Conservation (phyloP, 306 rosid species). For the Acacia melanoxylon region DNA sequence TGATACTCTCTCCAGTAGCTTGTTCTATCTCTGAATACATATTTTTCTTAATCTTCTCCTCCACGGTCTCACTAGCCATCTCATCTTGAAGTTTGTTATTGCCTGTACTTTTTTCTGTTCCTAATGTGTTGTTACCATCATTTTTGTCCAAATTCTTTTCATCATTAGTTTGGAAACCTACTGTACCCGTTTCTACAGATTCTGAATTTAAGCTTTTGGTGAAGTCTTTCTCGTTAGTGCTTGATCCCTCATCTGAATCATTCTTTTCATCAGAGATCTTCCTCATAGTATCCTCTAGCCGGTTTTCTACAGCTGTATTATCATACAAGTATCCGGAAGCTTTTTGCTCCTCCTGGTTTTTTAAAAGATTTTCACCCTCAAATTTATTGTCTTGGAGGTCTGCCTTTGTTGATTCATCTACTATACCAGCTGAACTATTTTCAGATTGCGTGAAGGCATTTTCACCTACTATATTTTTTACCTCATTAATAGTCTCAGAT, state of each 20-base stretch:
- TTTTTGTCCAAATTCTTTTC: slow-evolving; percentile 33
- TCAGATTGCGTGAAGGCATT: slow-evolving; percentile 38
- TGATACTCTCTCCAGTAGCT: slow-evolving; percentile 34
- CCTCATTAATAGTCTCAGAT: slow-evolving; percentile 45
- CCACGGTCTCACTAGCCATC: slow-evolving; percentile 36
- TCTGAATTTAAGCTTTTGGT: slow-evolving; percentile 38
- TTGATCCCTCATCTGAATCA: slow-evolving; percentile 30
- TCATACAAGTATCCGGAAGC: slow-evolving; percentile 29
- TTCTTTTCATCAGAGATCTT: slow-evolving; percentile 32
- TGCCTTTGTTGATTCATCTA: slow-evolving; percentile 32
- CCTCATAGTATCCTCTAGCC: slow-evolving; percentile 25
- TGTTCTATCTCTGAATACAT: slow-evolving; percentile 24
- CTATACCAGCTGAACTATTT: slow-evolving; percentile 46
- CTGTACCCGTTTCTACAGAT: slow-evolving; percentile 28
- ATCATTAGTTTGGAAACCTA: slow-evolving; percentile 36
- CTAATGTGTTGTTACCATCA: slow-evolving; percentile 26
- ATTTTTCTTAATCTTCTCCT: slow-evolving; percentile 38
- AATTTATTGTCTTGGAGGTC: slow-evolving; percentile 38
- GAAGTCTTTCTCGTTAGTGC: slow-evolving; percentile 34
- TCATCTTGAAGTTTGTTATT: slow-evolving; percentile 40
- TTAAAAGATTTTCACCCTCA: slow-evolving; percentile 22
- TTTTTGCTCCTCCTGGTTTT: slow-evolving; percentile 37
- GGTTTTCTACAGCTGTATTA: slow-evolving; percentile 31
- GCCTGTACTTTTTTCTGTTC: slow-evolving; percentile 35
- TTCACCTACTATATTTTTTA: slow-evolving; percentile 34